These are phyloP conservation scores for Secale cereale DNA, from an alignment of 176 grass and related monocot species.

Conservation along the genomic window DNA sequence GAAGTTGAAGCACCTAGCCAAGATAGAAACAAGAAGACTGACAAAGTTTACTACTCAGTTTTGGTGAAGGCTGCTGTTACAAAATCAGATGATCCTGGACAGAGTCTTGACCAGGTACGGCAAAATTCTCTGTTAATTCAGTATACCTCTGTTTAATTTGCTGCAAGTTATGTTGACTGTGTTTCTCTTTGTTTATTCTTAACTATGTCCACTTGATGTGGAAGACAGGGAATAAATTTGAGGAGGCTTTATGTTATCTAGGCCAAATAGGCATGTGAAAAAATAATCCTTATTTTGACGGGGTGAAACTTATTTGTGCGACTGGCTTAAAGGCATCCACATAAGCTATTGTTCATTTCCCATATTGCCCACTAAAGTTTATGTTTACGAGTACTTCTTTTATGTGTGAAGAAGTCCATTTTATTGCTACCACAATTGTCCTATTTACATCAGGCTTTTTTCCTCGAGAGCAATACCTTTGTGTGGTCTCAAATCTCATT, in stretches of 20 bases:
- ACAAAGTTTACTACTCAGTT: constrained; percentile 88
- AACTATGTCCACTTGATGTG: background rate
- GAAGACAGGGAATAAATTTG: background rate
- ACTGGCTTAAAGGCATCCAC: background rate
- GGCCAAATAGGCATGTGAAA: background rate
- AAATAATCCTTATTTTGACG: background rate
- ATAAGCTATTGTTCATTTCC: background rate
- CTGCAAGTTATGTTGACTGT: background rate
- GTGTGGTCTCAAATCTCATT: constrained; percentile 1
- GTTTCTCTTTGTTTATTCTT: background rate
- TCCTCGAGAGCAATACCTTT: background rate
- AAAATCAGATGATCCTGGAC: constrained; percentile 67
- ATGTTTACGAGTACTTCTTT: background rate
- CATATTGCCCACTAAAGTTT: constrained; percentile 3
- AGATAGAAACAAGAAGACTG: constrained; percentile 57
- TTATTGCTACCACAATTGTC: background rate
- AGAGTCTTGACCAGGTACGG: constrained; percentile 91
- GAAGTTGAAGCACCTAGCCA: constrained; percentile 66
- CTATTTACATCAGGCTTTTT: constrained; percentile 14
- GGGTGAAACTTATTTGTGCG: background rate
- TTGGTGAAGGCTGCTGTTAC: constrained; percentile 89
- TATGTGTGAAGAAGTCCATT: background rate
- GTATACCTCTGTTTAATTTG: constrained; percentile 10
- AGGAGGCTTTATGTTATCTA: background rate
- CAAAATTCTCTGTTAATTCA: constrained; percentile 25